A percentile compares a stretch with the other conserved stretches of the same genome.
Conservation (phyloP, 2,329 filamentous ascomycete species). For the Colletotrichum coccodes region DNA sequence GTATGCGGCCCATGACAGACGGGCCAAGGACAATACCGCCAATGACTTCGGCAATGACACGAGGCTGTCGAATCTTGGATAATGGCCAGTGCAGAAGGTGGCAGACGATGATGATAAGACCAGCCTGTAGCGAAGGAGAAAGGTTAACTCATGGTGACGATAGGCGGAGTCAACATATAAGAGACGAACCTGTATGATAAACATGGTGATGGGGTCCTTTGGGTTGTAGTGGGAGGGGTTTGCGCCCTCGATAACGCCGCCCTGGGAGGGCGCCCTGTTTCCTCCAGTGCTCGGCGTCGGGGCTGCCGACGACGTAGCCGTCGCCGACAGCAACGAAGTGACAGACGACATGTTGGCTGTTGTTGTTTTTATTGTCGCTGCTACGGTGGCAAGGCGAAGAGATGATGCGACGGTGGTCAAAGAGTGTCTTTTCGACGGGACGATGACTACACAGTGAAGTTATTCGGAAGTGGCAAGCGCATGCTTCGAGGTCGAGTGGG, state of each 20-base stretch:
- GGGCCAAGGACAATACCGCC: conserved; percentile 88
- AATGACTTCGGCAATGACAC: conserved; percentile 86
- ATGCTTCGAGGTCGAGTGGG: neutral
- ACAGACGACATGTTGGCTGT: conserved; percentile 20
- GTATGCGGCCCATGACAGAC: conserved; percentile 88
- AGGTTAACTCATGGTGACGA: neutral
- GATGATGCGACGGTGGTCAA: neutral
- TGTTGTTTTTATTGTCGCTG: neutral
- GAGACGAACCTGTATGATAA: conserved; percentile 74
- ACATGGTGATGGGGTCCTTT: conserved; percentile 78
- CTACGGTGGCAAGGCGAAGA: neutral
- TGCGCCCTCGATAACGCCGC: conserved; percentile 76
- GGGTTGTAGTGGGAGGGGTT: conserved; percentile 76
- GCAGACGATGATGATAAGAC: conserved; percentile 60
- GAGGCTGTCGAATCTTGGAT: conserved; percentile 80
- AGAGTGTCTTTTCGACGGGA: neutral
- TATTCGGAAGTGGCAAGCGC: neutral
- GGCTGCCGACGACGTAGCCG: conserved; percentile 40
- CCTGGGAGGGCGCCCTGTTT: conserved; percentile 50
- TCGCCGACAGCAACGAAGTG: conserved; percentile 17
- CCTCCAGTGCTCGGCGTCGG: conserved; percentile 37
- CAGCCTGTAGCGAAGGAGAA: conserved; percentile 37
- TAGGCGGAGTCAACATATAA: neutral
- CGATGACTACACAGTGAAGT: neutral
- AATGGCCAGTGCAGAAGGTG: conserved; percentile 76